phyloP scores from a whole-genome alignment of 352 stramenopile genomes.

The Pythium plurisporium region DNA sequence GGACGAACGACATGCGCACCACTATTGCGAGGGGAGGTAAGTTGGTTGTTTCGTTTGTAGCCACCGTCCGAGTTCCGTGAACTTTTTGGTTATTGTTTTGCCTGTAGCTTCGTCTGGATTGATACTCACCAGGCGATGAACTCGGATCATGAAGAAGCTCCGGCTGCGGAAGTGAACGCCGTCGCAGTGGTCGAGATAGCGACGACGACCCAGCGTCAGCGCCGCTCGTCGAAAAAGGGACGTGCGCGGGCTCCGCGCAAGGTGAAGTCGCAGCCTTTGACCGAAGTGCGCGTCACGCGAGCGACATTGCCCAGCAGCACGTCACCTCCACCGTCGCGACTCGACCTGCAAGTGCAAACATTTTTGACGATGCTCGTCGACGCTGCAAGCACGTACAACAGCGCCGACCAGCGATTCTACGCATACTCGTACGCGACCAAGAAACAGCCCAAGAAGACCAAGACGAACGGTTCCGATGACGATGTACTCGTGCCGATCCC shows the following conservation, averaged over 20 bases:
- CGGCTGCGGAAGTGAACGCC: not conserved
- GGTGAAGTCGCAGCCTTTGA: slow-evolving; percentile 11
- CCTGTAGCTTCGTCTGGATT: slow-evolving; percentile 61
- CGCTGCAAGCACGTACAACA: slow-evolving; percentile 28
- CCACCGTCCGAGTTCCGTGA: not conserved
- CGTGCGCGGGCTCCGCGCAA: slow-evolving; percentile 23
- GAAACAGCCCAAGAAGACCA: slow-evolving; percentile 21
- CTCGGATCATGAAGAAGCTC: slow-evolving; percentile 24
- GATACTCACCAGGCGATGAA: slow-evolving; percentile 53
- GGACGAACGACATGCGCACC: slow-evolving; percentile 45
- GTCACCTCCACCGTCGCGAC: slow-evolving; percentile 29
- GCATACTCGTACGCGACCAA: slow-evolving; percentile 19
- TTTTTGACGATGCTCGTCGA: slow-evolving; percentile 49
- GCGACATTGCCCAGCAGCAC: slow-evolving; percentile 14
- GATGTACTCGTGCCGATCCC: slow-evolving; percentile 17
- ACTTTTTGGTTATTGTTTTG: not conserved
- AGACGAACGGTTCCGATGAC: not conserved
- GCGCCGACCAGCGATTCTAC: slow-evolving; percentile 7
- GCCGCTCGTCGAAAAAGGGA: slow-evolving; percentile 18
- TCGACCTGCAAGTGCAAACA: slow-evolving; percentile 43
- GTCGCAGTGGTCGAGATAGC: not conserved
- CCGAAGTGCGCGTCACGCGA: slow-evolving; percentile 4
- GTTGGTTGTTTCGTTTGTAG: not conserved
- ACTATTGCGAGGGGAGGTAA: slow-evolving; percentile 46
- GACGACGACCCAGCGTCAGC: not conserved